Evolutionary conservation across 2,329 filamentous ascomycete genomes (phyloP).

Genomic region (Pseudogymnoascus sp.): DNA sequence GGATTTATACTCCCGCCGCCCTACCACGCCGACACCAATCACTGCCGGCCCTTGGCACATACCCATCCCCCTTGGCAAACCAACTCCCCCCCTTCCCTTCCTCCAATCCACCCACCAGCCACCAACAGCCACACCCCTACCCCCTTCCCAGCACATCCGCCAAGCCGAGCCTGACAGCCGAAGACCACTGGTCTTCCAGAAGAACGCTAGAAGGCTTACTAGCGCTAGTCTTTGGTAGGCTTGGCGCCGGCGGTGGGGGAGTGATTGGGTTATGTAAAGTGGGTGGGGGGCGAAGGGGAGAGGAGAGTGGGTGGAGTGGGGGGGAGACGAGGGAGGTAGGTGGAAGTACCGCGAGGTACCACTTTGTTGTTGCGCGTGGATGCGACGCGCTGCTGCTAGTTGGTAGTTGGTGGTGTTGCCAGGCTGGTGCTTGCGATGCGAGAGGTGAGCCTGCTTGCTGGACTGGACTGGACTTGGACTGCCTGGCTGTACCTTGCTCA

Average conservation of each 20-base stretch:
- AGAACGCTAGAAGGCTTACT: background rate
- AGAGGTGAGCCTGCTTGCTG: background rate
- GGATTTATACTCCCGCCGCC: background rate
- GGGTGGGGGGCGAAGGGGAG: background rate
- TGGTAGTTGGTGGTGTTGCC: no score
- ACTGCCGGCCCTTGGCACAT: background rate
- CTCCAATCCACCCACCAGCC: background rate
- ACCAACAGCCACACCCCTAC: background rate
- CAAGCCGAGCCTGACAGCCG: constrained; percentile 5
- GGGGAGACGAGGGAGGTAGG: background rate
- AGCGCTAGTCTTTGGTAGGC: background rate
- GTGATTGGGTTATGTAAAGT: background rate
- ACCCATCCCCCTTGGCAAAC: background rate
- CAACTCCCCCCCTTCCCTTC: no score
- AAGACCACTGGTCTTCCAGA: background rate
- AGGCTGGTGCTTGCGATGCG: background rate
- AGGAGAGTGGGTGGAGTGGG: background rate
- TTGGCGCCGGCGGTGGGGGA: background rate
- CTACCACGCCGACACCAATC: background rate
- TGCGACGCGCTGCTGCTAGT: no score
- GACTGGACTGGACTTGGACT: background rate
- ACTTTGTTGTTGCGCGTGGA: background rate
- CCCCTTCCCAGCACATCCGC: background rate
- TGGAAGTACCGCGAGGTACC: background rate
- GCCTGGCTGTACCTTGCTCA: background rate